Evolutionary conservation across 495 filamentous ascomycete species (phyloP), one percentile per base, ranked within the genome.

Genomic region (Podospora fimiseda): DNA sequence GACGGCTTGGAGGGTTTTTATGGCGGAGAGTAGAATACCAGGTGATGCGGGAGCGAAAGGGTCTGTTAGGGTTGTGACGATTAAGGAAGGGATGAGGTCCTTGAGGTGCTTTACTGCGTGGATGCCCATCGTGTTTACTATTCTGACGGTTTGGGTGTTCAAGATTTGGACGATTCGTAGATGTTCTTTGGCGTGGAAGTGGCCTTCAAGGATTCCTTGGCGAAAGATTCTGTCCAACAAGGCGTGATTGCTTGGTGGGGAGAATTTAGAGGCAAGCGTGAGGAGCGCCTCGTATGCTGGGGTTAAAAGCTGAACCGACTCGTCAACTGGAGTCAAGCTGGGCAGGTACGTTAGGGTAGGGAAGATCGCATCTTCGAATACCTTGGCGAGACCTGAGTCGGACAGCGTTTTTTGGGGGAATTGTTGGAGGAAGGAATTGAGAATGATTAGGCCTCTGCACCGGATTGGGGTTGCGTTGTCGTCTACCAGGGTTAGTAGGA

Each of bases 401-500:
- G 62, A 62, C 15, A 98, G 77, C 2, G 87, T 75, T 22, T 66
- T 64, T 56, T 64, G 59, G 2, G 79, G 68, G 36, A 86, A 75
- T 13, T 82, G 78, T 6, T 69, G 67, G 19, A 96, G 78, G 41
- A 96, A 80, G 0, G 69, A 52, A 5, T 61, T 62, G 1, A 93
- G 68, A 2, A 90, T 67, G 2, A 61, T 56, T 33, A 89, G 85
- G 11, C 85, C 90, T 6, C 67, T 72, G 1, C 70, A 61, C 51
- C 88, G 85, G 60, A 82, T 70, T 0, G 65, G 39, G 1, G 78
- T 68, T 41, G 75, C 70, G 13, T 73, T 62, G 62, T 91, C 86
- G 64, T 97, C 93, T 47, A 89, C 74, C 1, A 97, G 73, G 3
- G 85, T 80, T 2, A 98, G 77, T 0, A 96, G 72, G 1, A 88